Evolutionary conservation across 2,329 filamentous ascomycete species (phyloP).

Genomic region (Colletotrichum lindemuthianum): DNA sequence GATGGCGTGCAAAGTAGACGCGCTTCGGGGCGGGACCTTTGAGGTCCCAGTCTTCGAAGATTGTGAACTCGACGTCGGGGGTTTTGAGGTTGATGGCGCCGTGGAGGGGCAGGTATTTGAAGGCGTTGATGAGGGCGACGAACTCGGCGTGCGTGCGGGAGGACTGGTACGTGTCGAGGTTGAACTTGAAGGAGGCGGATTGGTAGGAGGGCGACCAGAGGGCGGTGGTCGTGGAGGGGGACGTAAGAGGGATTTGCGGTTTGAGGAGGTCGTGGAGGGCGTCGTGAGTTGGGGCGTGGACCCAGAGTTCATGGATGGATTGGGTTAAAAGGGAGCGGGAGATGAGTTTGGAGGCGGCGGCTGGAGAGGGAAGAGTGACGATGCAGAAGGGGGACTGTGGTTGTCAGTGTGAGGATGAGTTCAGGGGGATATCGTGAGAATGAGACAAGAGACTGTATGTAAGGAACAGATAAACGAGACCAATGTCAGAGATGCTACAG

Average conservation of each 20-base stretch:
- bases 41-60: constrained; percentile 84
- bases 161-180: constrained; percentile 83
- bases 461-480: background rate
- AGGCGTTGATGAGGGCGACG: constrained; percentile 81
- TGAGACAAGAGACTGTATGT: background rate
- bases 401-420: background rate
- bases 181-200: constrained; percentile 80
- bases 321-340: constrained; percentile 83
- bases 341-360: constrained; percentile 74
- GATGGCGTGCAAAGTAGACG: constrained; percentile 77
- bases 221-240: constrained; percentile 46
- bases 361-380: constrained; percentile 72
- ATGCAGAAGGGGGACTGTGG: constrained; percentile 86
- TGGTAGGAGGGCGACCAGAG: constrained; percentile 74
- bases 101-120: constrained; percentile 79
- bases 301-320: constrained; percentile 92
- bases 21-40: constrained; percentile 56
- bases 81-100: constrained; percentile 82
- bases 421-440: background rate
- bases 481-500: too few species aligned
- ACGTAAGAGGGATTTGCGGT: constrained; percentile 52
- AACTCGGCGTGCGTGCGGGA: constrained; percentile 73
- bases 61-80: constrained; percentile 78
- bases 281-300: constrained; percentile 72
- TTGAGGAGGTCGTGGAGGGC: constrained; percentile 74